Conservation (phyloP, 371 early-diverging fungal genomes). For the Mucor ambiguus region DNA sequence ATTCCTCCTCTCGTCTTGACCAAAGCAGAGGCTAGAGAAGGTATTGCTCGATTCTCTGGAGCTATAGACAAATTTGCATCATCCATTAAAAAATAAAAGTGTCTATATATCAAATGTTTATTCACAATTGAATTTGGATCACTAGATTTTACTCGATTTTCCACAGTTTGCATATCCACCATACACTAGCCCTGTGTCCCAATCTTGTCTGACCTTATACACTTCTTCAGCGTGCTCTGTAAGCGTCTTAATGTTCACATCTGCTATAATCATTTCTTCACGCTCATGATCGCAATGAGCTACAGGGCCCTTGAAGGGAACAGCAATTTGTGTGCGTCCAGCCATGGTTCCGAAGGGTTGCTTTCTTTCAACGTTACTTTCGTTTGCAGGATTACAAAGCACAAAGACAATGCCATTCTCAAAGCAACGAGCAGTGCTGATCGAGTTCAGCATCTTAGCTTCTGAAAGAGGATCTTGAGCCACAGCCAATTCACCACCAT, state of each 20-base stretch:
- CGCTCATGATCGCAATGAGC: slow-evolving; percentile 22
- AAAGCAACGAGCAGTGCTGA: slow-evolving; percentile 32
- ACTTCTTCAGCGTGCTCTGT: slow-evolving; percentile 33
- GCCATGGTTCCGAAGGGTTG: slow-evolving; percentile 28
- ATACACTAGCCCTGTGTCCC: slow-evolving; percentile 26
- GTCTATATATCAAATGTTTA: neutral
- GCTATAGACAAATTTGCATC: slow-evolving; percentile 39
- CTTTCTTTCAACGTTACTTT: slow-evolving; percentile 7
- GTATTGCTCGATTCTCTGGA: slow-evolving; percentile 55
- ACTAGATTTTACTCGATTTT: neutral
- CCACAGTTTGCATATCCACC: slow-evolving; percentile 5
- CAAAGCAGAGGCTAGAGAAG: slow-evolving; percentile 61
- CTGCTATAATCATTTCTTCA: slow-evolving; percentile 39
- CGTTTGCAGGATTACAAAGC: slow-evolving; percentile 30
- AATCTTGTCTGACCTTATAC: slow-evolving; percentile 39
- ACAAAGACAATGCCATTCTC: slow-evolving; percentile 41
- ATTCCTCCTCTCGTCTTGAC: slow-evolving; percentile 76
- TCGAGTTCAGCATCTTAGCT: slow-evolving; percentile 30
- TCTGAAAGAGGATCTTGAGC: slow-evolving; percentile 27
- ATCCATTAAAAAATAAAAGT: neutral
- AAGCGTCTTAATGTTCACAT: slow-evolving; percentile 27
- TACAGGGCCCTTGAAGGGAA: slow-evolving; percentile 39
- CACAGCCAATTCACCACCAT: slow-evolving; percentile 31
- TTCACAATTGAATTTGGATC: neutral
- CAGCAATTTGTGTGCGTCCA: slow-evolving; percentile 38